Conservation (phyloP, 768 basidiomycete genomes). For the Candolleomyces eurysporus region DNA sequence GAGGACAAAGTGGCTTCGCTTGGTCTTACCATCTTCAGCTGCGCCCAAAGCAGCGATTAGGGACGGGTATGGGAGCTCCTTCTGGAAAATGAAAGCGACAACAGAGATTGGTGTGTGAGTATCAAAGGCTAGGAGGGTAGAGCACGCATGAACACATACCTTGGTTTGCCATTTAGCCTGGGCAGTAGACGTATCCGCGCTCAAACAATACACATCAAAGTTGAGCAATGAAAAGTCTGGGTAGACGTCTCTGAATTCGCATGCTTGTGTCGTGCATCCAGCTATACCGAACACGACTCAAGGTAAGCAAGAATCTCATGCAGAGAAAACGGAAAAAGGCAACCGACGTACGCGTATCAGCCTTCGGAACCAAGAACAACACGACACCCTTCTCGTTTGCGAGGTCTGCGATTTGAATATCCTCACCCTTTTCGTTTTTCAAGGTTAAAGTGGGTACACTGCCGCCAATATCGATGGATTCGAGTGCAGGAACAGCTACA, state of each 20-base stretch:
- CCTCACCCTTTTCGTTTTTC: conserved; percentile 83
- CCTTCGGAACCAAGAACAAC: conserved; percentile 81
- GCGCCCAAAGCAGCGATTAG: conserved; percentile 84
- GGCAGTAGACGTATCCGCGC: conserved; percentile 70
- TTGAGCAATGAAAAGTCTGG: conserved; percentile 67
- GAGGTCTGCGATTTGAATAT: conserved; percentile 65
- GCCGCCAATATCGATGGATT: conserved; percentile 68
- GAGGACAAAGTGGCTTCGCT: conserved; percentile 92
- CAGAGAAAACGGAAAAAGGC: not conserved
- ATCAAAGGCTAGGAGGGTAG: not conserved
- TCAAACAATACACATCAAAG: conserved; percentile 82
- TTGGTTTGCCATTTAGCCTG: conserved; percentile 87
- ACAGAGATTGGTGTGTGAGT: no score
- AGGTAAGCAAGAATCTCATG: not conserved
- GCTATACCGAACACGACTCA: conserved; percentile 29
- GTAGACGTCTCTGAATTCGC: conserved; percentile 84
- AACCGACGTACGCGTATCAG: conserved; percentile 68
- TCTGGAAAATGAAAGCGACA: conserved; percentile 40
- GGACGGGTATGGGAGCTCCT: conserved; percentile 75
- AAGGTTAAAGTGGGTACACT: conserved; percentile 69
- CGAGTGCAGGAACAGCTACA: conserved; percentile 18
- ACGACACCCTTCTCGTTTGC: conserved; percentile 73
- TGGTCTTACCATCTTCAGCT: conserved; percentile 75
- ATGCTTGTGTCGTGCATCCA: conserved; percentile 92
- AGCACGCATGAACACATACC: conserved; percentile 34